Conservation (phyloP, 2,329 filamentous ascomycete genomes). For the Fusarium clavum region DNA sequence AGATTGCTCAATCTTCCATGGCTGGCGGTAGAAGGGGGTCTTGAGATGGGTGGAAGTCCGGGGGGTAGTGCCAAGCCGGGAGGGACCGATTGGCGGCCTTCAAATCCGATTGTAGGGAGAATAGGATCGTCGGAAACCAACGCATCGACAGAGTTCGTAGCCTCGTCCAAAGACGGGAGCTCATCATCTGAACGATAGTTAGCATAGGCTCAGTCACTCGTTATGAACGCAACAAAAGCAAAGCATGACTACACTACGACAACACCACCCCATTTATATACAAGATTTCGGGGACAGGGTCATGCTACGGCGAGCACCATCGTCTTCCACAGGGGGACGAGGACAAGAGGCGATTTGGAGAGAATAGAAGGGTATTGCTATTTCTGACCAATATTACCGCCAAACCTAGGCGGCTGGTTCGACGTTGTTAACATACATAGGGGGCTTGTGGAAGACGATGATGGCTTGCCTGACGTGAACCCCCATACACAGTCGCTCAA, state of each 20-base stretch:
- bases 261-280: constrained; percentile 56
- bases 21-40: constrained; percentile 37
- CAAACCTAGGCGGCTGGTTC: constrained; percentile 48
- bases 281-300: constrained; percentile 52
- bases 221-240: constrained; percentile 40
- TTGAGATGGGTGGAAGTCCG: constrained; percentile 34
- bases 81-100: constrained; percentile 45
- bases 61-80: constrained; percentile 47
- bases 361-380: constrained; percentile 55
- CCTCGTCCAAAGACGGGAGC: constrained; percentile 70
- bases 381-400: constrained; percentile 56
- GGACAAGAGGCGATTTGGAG: constrained; percentile 51
- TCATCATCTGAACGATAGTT: constrained; percentile 70
- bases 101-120: constrained; percentile 23
- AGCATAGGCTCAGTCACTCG: constrained; percentile 51
- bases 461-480: constrained; percentile 70
- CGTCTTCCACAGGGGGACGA: constrained; percentile 65
- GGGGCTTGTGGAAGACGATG: constrained; percentile 73
- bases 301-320: constrained; percentile 71
- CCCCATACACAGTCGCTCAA: constrained; percentile 39
- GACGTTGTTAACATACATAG: constrained; percentile 74
- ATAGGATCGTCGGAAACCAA: constrained; percentile 70
- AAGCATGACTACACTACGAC: constrained; percentile 47
- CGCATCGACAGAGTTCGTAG: constrained; percentile 72
- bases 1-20: constrained; percentile 38